phyloP scores from a whole-genome alignment of 805 yeast species.

The Cyberlindnera petersonii region DNA sequence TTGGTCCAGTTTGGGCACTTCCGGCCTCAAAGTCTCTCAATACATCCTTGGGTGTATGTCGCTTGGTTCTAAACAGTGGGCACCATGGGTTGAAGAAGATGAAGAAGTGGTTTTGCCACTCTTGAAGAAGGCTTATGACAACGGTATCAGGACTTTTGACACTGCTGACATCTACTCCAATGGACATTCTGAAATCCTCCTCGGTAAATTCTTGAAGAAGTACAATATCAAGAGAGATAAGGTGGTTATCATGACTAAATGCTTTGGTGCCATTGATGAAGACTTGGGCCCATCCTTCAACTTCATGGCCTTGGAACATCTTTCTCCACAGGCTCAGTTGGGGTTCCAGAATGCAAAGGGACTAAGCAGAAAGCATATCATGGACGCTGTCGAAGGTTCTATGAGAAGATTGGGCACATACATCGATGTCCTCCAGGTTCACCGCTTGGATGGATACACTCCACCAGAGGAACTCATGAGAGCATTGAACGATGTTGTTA shows the following conservation, averaged over 20 bases:
- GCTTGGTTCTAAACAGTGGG: slow-evolving; percentile 33
- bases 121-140: slow-evolving; percentile 42
- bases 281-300: slow-evolving; percentile 3
- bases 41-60: slow-evolving; percentile 53
- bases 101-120: slow-evolving; percentile 42
- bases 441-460: slow-evolving; percentile 42
- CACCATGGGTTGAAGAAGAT: slow-evolving; percentile 42
- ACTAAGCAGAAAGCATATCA: slow-evolving; percentile 42
- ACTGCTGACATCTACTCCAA: slow-evolving; percentile 47
- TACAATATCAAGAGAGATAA: slow-evolving; percentile 49
- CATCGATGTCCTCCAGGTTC: slow-evolving; percentile 49
- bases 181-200: slow-evolving; percentile 42
- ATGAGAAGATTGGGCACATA: slow-evolving; percentile 41
- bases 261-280: slow-evolving; percentile 11
- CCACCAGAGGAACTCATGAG: slow-evolving; percentile 50
- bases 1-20: slow-evolving; percentile 32
- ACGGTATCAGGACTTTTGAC: slow-evolving; percentile 45
- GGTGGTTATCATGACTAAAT: slow-evolving; percentile 51
- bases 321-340: slow-evolving; percentile 1
- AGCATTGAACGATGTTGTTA: slow-evolving; percentile 48
- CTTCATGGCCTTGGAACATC: neutral
- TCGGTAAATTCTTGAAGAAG: slow-evolving; percentile 50
- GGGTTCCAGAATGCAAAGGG: slow-evolving; percentile 33
- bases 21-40: slow-evolving; percentile 47
- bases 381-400: slow-evolving; percentile 40